Percentiles rank a stretch among this genome's conserved stretches.
phyloP scores from a whole-genome alignment of 176 grass and related monocot species.

The Carex cristatella region DNA sequence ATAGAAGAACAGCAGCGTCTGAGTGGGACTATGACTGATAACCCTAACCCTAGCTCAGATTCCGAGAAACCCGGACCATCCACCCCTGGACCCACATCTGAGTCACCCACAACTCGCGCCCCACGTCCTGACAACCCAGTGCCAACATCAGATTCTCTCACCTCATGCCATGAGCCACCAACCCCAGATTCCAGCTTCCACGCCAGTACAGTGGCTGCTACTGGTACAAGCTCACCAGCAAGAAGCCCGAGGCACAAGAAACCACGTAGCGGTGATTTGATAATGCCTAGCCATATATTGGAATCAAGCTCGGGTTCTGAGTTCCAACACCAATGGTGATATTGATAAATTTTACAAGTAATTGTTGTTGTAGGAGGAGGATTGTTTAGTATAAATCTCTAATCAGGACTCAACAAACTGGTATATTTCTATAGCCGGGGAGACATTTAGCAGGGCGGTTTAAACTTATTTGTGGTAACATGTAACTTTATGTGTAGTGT shows the following conservation, averaged over 20 bases:
- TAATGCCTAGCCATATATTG: conserved; percentile 51
- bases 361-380: conserved; percentile 13
- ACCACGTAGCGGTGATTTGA: conserved; percentile 27
- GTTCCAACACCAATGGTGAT: conserved; percentile 47
- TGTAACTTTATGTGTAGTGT: conserved; percentile 8
- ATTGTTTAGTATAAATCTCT: conserved; percentile 17
- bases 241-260: conserved; percentile 50
- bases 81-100: conserved; percentile 62
- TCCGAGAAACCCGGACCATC: conserved; percentile 77
- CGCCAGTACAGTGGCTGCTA: conserved; percentile 2
- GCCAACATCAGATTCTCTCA: conserved; percentile 46
- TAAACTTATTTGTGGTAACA: conserved; percentile 30
- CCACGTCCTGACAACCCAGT: conserved; percentile 39
- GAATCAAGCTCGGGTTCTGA: conserved; percentile 70
- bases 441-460: conserved; percentile 24
- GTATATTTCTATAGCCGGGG: conserved; percentile 14
- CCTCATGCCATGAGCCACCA: conserved; percentile 39
- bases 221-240: conserved; percentile 29
- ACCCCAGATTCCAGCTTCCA: conserved; percentile 76
- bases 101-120: conserved; percentile 40
- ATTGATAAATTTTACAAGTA: conserved; percentile 24
- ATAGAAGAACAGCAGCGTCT: conserved; percentile 86
- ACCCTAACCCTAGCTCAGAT: conserved; percentile 32
- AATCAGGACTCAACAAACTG: conserved; percentile 11
- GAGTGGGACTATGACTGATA: conserved; percentile 42